phyloP scores from a whole-genome alignment of 345 rosid genomes.

The Lenwebbia sp. region DNA sequence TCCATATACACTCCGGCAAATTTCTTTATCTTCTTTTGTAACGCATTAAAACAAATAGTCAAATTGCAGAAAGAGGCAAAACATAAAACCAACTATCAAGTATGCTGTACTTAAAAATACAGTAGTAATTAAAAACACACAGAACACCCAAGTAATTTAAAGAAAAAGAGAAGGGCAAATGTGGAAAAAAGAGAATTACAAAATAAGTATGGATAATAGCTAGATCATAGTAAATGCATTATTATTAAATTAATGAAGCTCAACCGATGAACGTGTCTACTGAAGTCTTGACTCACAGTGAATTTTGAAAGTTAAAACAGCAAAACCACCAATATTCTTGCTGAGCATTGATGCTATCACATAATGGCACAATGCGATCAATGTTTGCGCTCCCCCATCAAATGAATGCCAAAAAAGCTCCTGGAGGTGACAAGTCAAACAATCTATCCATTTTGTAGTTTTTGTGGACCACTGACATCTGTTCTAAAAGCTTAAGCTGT shows the following conservation, averaged over 20 bases:
- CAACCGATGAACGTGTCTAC: background rate
- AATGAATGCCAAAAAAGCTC: background rate
- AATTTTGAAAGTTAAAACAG: background rate
- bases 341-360: background rate
- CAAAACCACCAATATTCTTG: background rate
- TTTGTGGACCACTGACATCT: no score
- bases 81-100: background rate
- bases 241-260: background rate
- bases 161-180: background rate
- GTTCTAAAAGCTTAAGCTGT: no score
- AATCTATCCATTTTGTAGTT: background rate
- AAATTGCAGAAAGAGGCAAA: background rate
- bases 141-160: background rate
- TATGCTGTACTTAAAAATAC: background rate
- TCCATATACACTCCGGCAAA: background rate
- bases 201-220: background rate
- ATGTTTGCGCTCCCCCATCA: background rate
- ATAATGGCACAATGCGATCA: background rate
- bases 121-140: background rate
- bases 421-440: background rate
- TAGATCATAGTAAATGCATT: background rate
- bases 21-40: background rate
- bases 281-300: background rate
- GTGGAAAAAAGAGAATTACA: background rate
- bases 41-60: background rate